phyloP scores from a whole-genome alignment of 2,329 filamentous ascomycete species.

The Phialophora tarda region DNA sequence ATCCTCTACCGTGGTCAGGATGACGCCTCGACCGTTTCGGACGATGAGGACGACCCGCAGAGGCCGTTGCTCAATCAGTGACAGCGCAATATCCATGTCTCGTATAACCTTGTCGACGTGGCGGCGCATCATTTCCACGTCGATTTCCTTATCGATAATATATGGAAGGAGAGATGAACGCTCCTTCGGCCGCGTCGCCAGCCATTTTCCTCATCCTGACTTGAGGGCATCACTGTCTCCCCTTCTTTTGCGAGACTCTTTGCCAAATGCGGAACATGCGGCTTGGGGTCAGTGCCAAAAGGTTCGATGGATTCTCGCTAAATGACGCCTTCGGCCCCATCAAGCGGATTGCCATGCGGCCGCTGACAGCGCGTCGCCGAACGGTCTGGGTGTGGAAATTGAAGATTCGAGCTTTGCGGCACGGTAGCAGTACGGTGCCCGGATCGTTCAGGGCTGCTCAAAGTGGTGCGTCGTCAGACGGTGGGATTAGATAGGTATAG shows the following conservation, averaged over 20 bases:
- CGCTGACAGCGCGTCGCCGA: neutral
- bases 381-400: constrained; percentile 1
- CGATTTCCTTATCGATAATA: neutral
- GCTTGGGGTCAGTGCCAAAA: neutral
- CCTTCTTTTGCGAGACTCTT: neutral
- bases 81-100: neutral
- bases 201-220: neutral
- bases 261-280: neutral
- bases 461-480: neutral
- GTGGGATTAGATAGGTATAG: neutral
- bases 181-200: neutral
- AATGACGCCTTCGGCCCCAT: constrained; percentile 1
- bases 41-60: constrained; percentile 22
- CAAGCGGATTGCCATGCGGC: neutral
- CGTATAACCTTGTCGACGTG: neutral
- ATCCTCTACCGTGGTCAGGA: constrained; percentile 65
- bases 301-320: neutral
- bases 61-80: constrained; percentile 25
- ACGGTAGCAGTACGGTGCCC: neutral
- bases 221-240: neutral
- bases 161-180: neutral
- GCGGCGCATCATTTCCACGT: neutral
- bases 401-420: neutral
- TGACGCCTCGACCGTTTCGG: constrained; percentile 28
- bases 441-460: neutral